Evolutionary conservation across 371 early-diverging fungal genomes (phyloP), one percentile per base, ranked within the genome.

Genomic region (Nematocida ironsii): DNA sequence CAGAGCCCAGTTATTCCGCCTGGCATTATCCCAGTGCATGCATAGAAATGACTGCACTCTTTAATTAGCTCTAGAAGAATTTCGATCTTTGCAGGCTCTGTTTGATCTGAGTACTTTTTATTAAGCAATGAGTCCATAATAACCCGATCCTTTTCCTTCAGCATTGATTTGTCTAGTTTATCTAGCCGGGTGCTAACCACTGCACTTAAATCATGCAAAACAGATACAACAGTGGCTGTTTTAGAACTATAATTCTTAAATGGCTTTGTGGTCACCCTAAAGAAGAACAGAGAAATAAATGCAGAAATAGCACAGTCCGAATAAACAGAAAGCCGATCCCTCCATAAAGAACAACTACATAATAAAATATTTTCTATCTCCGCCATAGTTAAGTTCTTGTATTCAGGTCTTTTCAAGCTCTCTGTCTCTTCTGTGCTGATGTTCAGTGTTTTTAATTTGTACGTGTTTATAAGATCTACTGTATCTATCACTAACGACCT

Each of bases 41-140:
- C 33, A 39, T 64, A 54, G 6, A 48, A 47, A 6, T 20, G n/a
- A n/a, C 6, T 68, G 3, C 52, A 44, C 45, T 55, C 44, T 27
- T 73, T 39, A 39, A 66, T 64, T n/a, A 67, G 45, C 18, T 20
- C 13, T 0, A 73, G 23, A 18, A 73, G 68, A 39, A 55, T 44
- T 23, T 23, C 40, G 11, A 52, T 11, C 7, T 68, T 40, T 25
- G 50, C 69, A 3, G 52, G n/a, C 54, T 68, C 69, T 25, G n/a
- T 48, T 5, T 39, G 47, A 2, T 68, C 64, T 11, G 44, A 13
- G 64, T 64, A 27, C 44, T 64, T 64, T 23, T 44, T 64, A 18
- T 45, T 18, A 33, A 20, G 45, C 33, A 64, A 11, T 1, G 64
- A 27, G 13, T 33, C 64, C 11, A 64, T 64, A 13, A 64, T 64